These are phyloP conservation scores for Alternaria triticimaculans DNA, from an alignment of 2,329 filamentous ascomycete species.

Conservation along the genomic window DNA sequence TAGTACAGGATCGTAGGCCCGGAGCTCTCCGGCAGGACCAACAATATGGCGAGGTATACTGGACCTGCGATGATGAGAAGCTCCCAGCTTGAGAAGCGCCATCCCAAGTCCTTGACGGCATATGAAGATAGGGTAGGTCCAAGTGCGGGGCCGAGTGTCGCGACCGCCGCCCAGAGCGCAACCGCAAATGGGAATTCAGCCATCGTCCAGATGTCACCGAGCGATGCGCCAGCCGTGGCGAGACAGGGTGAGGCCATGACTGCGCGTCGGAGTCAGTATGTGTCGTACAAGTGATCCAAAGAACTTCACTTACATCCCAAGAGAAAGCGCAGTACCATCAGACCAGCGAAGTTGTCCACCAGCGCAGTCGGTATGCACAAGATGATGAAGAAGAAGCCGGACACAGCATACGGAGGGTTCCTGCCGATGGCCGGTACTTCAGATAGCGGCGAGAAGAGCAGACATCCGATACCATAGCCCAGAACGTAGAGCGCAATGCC, in stretches of 20 bases:
- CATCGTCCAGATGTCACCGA: constrained; percentile 47
- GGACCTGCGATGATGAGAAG: constrained; percentile 77
- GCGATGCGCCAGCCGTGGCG: constrained; percentile 43
- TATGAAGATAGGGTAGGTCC: constrained; percentile 72
- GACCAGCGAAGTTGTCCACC: constrained; percentile 65
- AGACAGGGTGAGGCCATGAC: constrained; percentile 45
- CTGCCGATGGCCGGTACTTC: constrained; percentile 71
- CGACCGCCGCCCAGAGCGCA: constrained; percentile 50
- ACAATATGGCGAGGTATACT: constrained; percentile 76
- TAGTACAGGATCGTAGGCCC: constrained; percentile 63
- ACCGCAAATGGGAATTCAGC: constrained; percentile 52
- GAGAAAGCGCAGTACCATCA: constrained; percentile 60
- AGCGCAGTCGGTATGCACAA: constrained; percentile 69
- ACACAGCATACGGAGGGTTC: constrained; percentile 71
- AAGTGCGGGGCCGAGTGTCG: constrained; percentile 67
- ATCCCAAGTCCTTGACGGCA: constrained; percentile 70
- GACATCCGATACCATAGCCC: constrained; percentile 65
- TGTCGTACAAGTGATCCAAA: neutral
- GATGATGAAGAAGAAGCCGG: constrained; percentile 71
- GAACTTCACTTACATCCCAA: constrained; percentile 25
- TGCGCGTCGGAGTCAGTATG: neutral
- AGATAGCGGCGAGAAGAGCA: constrained; percentile 69
- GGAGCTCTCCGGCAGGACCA: constrained; percentile 86
- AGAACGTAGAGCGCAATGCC: constrained; percentile 68
- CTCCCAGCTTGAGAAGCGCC: constrained; percentile 86